phyloP scores from a whole-genome alignment of 192 early-diverging fungal genomes.

The Podila epicladia region DNA sequence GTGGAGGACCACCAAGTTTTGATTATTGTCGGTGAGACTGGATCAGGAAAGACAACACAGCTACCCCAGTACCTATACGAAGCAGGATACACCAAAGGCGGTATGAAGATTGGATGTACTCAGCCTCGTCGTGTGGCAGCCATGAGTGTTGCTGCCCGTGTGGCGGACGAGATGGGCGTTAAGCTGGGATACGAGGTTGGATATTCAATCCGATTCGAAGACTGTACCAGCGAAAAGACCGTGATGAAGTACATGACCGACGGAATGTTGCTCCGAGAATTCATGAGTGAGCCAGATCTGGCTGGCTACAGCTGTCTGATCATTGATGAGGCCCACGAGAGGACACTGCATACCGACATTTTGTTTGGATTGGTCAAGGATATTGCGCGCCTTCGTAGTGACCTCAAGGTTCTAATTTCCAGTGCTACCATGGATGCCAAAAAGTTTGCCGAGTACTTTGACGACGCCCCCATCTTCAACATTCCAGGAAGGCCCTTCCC shows the following conservation, averaged over 20 bases:
- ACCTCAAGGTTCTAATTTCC: slow-evolving; percentile 93
- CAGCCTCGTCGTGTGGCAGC: slow-evolving; percentile 98
- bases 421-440: slow-evolving; percentile 98
- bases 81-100: slow-evolving; percentile 90
- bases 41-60: slow-evolving; percentile 99
- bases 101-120: slow-evolving; percentile 94
- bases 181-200: slow-evolving; percentile 94
- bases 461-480: slow-evolving; percentile 90
- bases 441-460: slow-evolving; percentile 97
- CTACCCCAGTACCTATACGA: slow-evolving; percentile 97
- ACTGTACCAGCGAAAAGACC: slow-evolving; percentile 96
- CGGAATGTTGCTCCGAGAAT: slow-evolving; percentile 97
- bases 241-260: slow-evolving; percentile 99
- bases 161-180: slow-evolving; percentile 96
- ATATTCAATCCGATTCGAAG: slow-evolving; percentile 98
- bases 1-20: slow-evolving; percentile 87
- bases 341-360: slow-evolving; percentile 96
- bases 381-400: slow-evolving; percentile 91
- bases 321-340: slow-evolving; percentile 99
- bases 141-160: slow-evolving; percentile 97
- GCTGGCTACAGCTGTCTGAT: slow-evolving; percentile 91
- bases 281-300: slow-evolving; percentile 96
- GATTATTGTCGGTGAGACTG: slow-evolving; percentile 98
- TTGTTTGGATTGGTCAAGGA: slow-evolving; percentile 97
- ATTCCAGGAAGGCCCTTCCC: slow-evolving; percentile 95